These are phyloP conservation scores for Talaromyces stipitatus DNA, from an alignment of 495 filamentous ascomycete genomes.

Conservation along the genomic window DNA sequence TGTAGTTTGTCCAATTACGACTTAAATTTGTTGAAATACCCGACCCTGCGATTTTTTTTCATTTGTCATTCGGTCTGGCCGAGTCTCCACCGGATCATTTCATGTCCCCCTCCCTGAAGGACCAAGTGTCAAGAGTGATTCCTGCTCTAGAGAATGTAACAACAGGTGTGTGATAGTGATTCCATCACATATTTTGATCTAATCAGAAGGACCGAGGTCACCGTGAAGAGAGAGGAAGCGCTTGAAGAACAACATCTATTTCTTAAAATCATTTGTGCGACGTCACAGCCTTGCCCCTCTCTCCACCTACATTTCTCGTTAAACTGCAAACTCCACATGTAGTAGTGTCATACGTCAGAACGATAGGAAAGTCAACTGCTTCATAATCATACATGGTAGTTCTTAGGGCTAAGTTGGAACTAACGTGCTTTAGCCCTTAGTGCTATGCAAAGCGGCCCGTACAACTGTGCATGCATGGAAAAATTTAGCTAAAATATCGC, in stretches of 20 bases:
- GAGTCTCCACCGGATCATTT: neutral
- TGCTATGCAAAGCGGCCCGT: constrained; percentile 6
- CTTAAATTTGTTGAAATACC: neutral
- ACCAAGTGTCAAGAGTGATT: neutral
- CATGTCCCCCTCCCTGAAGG: neutral
- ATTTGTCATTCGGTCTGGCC: neutral
- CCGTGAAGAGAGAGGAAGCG: neutral
- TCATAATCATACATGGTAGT: no score
- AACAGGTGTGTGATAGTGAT: neutral
- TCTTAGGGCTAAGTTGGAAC: neutral
- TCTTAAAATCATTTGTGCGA: neutral
- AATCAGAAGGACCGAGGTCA: neutral
- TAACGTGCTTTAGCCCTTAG: neutral
- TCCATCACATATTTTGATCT: neutral
- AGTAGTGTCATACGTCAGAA: neutral
- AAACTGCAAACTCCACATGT: neutral
- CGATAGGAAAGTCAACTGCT: no score
- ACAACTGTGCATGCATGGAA: constrained; percentile 6
- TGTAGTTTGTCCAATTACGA: neutral
- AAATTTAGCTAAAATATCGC: neutral
- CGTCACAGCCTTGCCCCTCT: neutral
- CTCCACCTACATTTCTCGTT: neutral
- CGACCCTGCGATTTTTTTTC: neutral
- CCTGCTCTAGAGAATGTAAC: neutral
- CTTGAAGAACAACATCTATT: neutral